Evolutionary conservation across 108 stramenopile species (phyloP), one percentile per base, ranked within the genome.

Genomic region (Licmophora abbreviata): DNA sequence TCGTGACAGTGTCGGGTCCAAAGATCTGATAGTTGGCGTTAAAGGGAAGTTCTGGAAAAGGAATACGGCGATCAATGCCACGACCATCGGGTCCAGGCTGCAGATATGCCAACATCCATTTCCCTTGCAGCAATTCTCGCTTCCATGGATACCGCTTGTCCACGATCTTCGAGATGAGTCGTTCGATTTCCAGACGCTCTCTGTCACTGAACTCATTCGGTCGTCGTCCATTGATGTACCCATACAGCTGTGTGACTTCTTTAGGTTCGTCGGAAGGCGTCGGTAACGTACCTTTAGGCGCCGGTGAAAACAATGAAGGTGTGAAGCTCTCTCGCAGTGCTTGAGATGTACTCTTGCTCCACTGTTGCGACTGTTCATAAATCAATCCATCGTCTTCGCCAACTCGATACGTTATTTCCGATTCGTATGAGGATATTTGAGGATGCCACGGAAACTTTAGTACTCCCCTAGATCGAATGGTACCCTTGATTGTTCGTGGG

Each of bases 241-340:
- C 53, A 53, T 68, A 73, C 20, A 73, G 44, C 3, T 37, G 2
- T 5, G 56, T 58, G 0, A 64, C 72, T 27, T 28, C 40, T 21
- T 29, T 18, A 4, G 66, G 66, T 44, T 74, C 72, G 1, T 38
- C 30, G 17, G 48, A 1, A 8, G 68, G 22, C 18, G 43, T 20
- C 11, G 7, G 20, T 12, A 23, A 41, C 11, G 23, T 23, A 33
- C 50, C 51, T 27, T 37, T 38, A 1, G 52, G 66, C 3, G 64
- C 55, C 11, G 61, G 48, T 12, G 33, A 20, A 46, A 56, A 25
- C 15, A 56, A 51, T 0, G 62, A 44, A 17, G 73, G 77, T 10
- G 73, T 72, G 36, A 79, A 74, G 12, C 63, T 72, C 58, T 79
- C 73, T 48, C 29, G 33, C 36, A 79, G 43, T 22, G 77, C 77